A percentile compares a stretch with the other conserved stretches of the same genome.
These are phyloP conservation scores for Amauroascus verrucosus DNA, from an alignment of 2,329 filamentous ascomycete species.

Conservation along the genomic window DNA sequence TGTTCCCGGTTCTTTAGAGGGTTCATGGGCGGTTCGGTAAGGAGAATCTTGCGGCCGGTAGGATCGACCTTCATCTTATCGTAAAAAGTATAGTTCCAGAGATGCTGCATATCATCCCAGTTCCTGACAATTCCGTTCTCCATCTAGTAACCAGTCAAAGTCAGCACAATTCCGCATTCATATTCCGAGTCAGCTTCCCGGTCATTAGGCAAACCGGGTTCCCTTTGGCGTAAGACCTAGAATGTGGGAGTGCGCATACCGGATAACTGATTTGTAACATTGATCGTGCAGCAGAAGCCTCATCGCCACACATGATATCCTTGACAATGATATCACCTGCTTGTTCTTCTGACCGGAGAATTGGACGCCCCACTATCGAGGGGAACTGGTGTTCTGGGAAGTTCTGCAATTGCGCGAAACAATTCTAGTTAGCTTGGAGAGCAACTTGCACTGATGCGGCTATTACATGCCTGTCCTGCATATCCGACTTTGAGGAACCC, in stretches of 20 bases:
- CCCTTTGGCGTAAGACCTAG: too few relatives aligned
- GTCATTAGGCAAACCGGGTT: too few relatives aligned
- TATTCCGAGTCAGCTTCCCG: too few relatives aligned
- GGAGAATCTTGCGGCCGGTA: slow-evolving; percentile 85
- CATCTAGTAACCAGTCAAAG: slow-evolving; percentile 50
- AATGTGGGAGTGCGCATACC: too few relatives aligned
- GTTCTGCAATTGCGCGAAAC: slow-evolving; percentile 51
- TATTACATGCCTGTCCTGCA: slow-evolving; percentile 60
- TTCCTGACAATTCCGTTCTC: slow-evolving; percentile 99
- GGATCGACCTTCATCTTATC: slow-evolving; percentile 95
- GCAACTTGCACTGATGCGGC: slow-evolving; percentile 3
- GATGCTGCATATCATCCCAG: slow-evolving; percentile 99
- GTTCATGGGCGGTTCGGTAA: slow-evolving; percentile 97
- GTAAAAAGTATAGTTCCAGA: slow-evolving; percentile 98
- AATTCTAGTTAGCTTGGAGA: background rate
- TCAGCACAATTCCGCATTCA: background rate
- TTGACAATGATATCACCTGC: slow-evolving; percentile 66
- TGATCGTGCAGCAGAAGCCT: slow-evolving; percentile 86
- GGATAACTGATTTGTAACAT: slow-evolving; percentile 99
- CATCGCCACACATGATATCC: slow-evolving; percentile 99
- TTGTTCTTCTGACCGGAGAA: slow-evolving; percentile 90
- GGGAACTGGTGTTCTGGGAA: slow-evolving; percentile 98
- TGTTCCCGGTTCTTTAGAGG: slow-evolving; percentile 91
- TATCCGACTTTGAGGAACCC: slow-evolving; percentile 99
- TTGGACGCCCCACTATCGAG: slow-evolving; percentile 94